phyloP scores from a whole-genome alignment of 1,284 basidiomycete genomes.

The Ceratorhiza oryzae-sativae region DNA sequence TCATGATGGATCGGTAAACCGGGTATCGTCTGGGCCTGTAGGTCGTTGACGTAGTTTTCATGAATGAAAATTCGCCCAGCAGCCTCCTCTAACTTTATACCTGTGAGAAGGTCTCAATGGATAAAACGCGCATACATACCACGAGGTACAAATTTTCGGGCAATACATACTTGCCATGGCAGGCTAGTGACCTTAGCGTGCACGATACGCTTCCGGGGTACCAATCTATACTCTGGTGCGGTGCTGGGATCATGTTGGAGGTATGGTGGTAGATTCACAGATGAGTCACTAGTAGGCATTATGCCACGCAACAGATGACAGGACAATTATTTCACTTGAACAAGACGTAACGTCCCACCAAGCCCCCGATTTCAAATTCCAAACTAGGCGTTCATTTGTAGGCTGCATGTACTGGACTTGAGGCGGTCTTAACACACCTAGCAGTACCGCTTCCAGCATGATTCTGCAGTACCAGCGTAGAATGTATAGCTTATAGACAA shows the following conservation, averaged over 20 bases:
- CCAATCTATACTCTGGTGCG: slow-evolving; percentile 6
- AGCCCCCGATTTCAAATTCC: not conserved
- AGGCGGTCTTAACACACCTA: too few species aligned
- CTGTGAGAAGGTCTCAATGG: not conserved
- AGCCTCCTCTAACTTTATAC: not conserved
- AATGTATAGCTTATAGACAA: too few species aligned
- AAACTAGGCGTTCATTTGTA: not conserved
- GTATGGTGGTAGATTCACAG: not conserved
- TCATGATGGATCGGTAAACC: slow-evolving; percentile 13
- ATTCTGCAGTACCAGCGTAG: too few species aligned
- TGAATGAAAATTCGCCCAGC: slow-evolving; percentile 6
- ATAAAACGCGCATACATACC: slow-evolving; percentile 2
- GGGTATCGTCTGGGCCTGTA: not conserved
- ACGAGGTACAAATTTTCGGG: not conserved
- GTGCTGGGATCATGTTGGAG: slow-evolving; percentile 4
- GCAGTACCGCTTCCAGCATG: too few species aligned
- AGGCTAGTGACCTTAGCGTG: not conserved
- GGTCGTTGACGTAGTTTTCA: slow-evolving; percentile 14
- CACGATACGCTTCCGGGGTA: slow-evolving; percentile 7
- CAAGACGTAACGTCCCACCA: slow-evolving; percentile 6
- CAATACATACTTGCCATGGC: not conserved
- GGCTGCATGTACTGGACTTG: too few species aligned
- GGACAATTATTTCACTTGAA: not conserved
- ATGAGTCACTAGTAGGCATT: not conserved
- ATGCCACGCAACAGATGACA: not conserved